Evolutionary conservation across 2,329 filamentous ascomycete genomes (phyloP), one percentile per base, ranked within the genome.

Genomic region (Boeremia lycopersici): DNA sequence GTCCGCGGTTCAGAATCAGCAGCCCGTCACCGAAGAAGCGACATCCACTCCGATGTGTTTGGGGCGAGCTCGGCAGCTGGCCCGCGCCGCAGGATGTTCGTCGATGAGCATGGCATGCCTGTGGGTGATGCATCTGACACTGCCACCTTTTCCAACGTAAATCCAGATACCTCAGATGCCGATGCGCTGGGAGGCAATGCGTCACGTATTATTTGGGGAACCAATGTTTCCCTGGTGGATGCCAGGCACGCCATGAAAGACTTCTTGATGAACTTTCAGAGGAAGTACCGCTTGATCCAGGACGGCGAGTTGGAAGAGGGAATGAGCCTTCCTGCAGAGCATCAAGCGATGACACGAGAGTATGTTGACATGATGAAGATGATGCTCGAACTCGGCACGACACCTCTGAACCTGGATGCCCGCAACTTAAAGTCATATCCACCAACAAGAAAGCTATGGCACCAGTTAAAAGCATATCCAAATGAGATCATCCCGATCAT

Each of bases 401-500:
- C 87, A 15, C 89, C 89, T 53, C 82, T 99, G 35, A 97, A 97
- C 71, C 78, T 99, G 35, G 92, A 99, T 72, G 86, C 93, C 48
- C 86, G 86, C 52, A 96, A 99, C 66, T 81, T 99, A 56, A 96
- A 96, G 73, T 84, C 93, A 11, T 99, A 97, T 72, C 95, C 96
- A 3, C 87, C 91, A 1, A 98, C 95, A 0, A 82, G 89, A 65
- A 98, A 98, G 78, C 81, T 99, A 51, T 98, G 92, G 90, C 90
- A 98, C 73, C 96, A 99, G 75, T 81, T 96, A 53, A 91, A 96
- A 73, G 88, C 90, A 12, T 99, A 97, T 70, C 95, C 95, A 0
- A 92, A 95, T 70, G 95, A 99, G 82, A 93, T 99, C 48, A 89
- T 99, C 39, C 93, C 93, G 2, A 83, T 98, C 41, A 96, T 99